Base-by-base conservation (phyloP, 2,329 filamentous ascomycete species). In the Curvularia sp. region DNA sequence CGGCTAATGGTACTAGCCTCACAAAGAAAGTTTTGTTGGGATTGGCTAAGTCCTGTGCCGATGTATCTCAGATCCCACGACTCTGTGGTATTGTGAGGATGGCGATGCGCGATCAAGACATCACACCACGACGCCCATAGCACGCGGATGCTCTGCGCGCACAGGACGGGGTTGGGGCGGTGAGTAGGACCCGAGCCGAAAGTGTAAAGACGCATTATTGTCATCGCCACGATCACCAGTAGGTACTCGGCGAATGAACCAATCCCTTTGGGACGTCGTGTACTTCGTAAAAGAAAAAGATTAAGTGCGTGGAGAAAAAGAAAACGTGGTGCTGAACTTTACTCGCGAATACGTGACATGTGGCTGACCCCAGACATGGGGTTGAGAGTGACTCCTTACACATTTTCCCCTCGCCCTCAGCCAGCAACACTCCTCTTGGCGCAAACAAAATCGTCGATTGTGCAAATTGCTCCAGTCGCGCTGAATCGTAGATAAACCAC, bases 81-180 rank as follows among this genome's bases (percentile, higher is more conserved):
- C 6, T 35, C 30, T 31, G 8, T 35, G 41, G 13, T 20, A 20
- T 39, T 20, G 33, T 31, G 28, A 10, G 20, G 4, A 28, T 56
- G 30, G 33, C 15, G 13, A 13, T 57, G 38, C 0, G 56, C 57
- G 13, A 70, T 53, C 10, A 68, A 47, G 5, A 56, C 49, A 54
- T 76, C 74, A 53, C 73, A 75, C 74, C 74, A 76, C 22, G 72
- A 74, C 18, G 60, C 48, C 71, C 72, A 76, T 4, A 71, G 57
- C n/a, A 74, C 44, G 15, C 56, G 55, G 6, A 71, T 61, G 10
- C 18, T 38, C 5, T 18, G 35, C 35, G 35, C 35, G 15, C 35
- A 15, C 35, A 38, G 35, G 15, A 38, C 35, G 35, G 35, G 35
- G 35, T 38, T 38, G 15, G 35, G 15, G 35, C 15, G 15, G 35